Evolutionary conservation across 2,329 filamentous ascomycete genomes (phyloP), one percentile per base, ranked within the genome.

Genomic region (Claviceps sorghi): DNA sequence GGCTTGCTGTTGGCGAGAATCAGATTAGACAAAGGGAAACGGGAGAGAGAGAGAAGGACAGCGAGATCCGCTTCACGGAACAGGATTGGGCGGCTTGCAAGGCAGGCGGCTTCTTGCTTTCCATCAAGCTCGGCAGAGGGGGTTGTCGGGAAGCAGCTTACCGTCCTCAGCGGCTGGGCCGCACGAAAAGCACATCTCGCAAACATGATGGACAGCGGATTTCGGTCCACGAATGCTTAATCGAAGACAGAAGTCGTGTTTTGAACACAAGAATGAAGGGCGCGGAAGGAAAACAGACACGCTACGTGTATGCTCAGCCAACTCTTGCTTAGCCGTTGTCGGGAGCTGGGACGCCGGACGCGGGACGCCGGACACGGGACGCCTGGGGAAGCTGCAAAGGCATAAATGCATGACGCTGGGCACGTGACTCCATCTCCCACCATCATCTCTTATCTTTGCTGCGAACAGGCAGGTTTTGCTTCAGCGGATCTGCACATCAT

Each of bases 101-200:
- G 41, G 41, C 41, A 13, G 6, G 11, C 19, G 7, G 34, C 10
- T 43, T 22, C 22, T 43, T 22, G 19, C 19, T 43, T 43, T 21
- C 21, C 21, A 22, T 43, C 38, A 41, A 41, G 34, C 22, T 30
- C 11, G 13, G 22, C 22, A 21, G n/a, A 17, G 7, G 11, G n/a
- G 26, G 7, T 17, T 2, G 10, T 40, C 17, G n/a, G 8, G 15
- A 17, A 50, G n/a, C n/a, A 41, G 61, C 78, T 65, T 71, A 86
- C 83, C 71, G 77, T 77, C 67, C 75, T 79, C 59, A 86, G 67
- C 58, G 83, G 82, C 70, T 81, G 79, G 51, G 77, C 76, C 60
- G 75, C 77, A 64, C 82, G 77, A 64, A 85, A 75, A 57, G 74
- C 72, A 61, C 80, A 75, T 73, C 83, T 75, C 56, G 83, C 75